A percentile compares a stretch with the other conserved stretches of the same genome.
Conservation (phyloP, 805 yeast species). For the Saturnispora gosingensis region DNA sequence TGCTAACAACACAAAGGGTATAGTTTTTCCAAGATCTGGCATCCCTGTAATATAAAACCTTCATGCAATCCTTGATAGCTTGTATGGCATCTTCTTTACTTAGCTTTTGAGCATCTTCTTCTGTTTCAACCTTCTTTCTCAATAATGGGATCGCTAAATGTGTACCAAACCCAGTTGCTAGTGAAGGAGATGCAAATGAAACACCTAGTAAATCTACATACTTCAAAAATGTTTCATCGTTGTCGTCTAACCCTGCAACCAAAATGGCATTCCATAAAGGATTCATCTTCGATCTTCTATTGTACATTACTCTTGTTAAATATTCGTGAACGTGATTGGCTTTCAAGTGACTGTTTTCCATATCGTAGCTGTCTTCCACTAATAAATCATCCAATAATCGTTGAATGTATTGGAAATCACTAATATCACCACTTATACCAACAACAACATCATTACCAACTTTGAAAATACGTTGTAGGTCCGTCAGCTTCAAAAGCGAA, state of each 20-base stretch:
- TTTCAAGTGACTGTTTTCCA: slow-evolving; percentile 50
- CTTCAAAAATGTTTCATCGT: slow-evolving; percentile 62
- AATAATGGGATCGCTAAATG: slow-evolving; percentile 88
- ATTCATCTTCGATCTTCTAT: slow-evolving; percentile 85
- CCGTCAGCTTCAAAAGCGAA: slow-evolving; percentile 75
- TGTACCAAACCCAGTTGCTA: slow-evolving; percentile 96
- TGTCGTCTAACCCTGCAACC: slow-evolving; percentile 81
- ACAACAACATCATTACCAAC: slow-evolving; percentile 85
- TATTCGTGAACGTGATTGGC: slow-evolving; percentile 90
- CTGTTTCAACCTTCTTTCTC: slow-evolving; percentile 74
- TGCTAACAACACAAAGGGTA: slow-evolving; percentile 66
- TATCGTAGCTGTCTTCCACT: slow-evolving; percentile 71
- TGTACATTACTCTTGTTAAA: slow-evolving; percentile 72
- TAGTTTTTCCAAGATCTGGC: slow-evolving; percentile 88
- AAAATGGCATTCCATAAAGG: slow-evolving; percentile 93
- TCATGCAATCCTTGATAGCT: slow-evolving; percentile 81
- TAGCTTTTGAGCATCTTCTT: slow-evolving; percentile 62
- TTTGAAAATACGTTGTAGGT: slow-evolving; percentile 73
- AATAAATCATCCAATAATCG: slow-evolving; percentile 70
- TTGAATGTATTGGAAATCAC: slow-evolving; percentile 83
- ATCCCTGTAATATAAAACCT: slow-evolving; percentile 90
- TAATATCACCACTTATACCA: slow-evolving; percentile 89
- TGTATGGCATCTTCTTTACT: slow-evolving; percentile 67
- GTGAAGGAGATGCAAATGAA: slow-evolving; percentile 73
- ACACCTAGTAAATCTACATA: slow-evolving; percentile 91